Evolutionary conservation across 306 rosid genomes (phyloP).

Genomic region (Dicorynia guianensis): DNA sequence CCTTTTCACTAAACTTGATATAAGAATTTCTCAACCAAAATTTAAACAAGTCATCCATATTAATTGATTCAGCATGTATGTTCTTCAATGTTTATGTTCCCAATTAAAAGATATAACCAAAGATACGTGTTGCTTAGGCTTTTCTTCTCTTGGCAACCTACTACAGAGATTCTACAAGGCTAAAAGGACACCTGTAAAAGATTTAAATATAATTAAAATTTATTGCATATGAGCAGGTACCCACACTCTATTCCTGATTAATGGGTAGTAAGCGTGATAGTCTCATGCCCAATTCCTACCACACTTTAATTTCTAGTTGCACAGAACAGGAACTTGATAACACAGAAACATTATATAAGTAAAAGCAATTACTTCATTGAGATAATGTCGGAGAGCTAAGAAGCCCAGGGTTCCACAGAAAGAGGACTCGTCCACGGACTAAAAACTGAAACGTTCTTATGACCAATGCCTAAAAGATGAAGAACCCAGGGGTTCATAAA

Average conservation of each 20-base stretch:
- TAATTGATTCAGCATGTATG: not conserved
- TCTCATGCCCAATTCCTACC: not conserved
- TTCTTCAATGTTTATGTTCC: not conserved
- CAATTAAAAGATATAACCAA: not conserved
- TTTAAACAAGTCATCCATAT: not conserved
- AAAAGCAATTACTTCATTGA: not conserved
- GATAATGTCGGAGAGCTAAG: not conserved
- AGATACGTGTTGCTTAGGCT: not conserved
- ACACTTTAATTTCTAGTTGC: not conserved
- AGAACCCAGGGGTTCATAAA: not conserved
- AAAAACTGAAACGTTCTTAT: not conserved
- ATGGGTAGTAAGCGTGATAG: not conserved
- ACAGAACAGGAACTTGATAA: not conserved
- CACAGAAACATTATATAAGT: not conserved
- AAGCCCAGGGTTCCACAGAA: not conserved
- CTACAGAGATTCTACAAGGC: not conserved
- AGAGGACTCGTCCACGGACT: not conserved
- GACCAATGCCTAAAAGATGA: not conserved
- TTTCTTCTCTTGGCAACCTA: not conserved
- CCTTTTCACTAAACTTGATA: not conserved
- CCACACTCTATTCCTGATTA: not conserved
- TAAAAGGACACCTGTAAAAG: not conserved
- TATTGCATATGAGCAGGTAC: not conserved
- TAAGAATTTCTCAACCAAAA: not conserved
- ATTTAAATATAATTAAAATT: not conserved